Evolutionary conservation across 2,329 filamentous ascomycete species (phyloP).

Genomic region (Alternaria ethzedia): DNA sequence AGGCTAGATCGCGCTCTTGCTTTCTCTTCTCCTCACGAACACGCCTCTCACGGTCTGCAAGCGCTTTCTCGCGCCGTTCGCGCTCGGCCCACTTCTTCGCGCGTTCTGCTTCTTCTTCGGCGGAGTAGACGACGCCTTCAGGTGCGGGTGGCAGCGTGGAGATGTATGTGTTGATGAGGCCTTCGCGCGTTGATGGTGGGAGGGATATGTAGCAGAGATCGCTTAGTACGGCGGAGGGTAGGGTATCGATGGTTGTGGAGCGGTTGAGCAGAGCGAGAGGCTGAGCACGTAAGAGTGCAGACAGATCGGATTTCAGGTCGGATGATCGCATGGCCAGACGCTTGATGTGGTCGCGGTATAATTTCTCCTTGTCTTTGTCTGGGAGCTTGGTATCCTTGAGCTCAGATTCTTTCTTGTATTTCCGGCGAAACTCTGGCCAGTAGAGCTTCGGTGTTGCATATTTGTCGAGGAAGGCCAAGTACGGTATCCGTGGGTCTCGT

Average conservation of each 20-base stretch:
- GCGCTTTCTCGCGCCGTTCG: conserved; percentile 66
- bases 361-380: conserved; percentile 77
- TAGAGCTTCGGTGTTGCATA: conserved; percentile 90
- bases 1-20: conserved; percentile 65
- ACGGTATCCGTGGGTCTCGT: conserved; percentile 81
- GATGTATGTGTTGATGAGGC: conserved; percentile 71
- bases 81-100: conserved; percentile 47
- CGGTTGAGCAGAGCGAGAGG: conserved; percentile 66
- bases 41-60: conserved; percentile 67
- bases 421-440: conserved; percentile 96
- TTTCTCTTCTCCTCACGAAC: conserved; percentile 69
- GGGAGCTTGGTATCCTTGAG: conserved; percentile 72
- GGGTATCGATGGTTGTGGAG: conserved; percentile 60
- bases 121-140: conserved; percentile 47
- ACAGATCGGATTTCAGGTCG: conserved; percentile 73
- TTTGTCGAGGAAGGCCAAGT: conserved; percentile 79
- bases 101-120: conserved; percentile 60
- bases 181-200: conserved; percentile 65
- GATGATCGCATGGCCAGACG: conserved; percentile 69
- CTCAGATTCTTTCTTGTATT: conserved; percentile 79
- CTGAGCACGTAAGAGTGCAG: conserved; percentile 67
- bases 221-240: conserved; percentile 68
- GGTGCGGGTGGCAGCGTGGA: conserved; percentile 67
- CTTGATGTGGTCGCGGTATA: conserved; percentile 76
- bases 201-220: conserved; percentile 76